A percentile compares a stretch with the other conserved stretches of the same genome.
phyloP scores from a whole-genome alignment of 176 grass and related monocot genomes.

The Saccharum officinarum region DNA sequence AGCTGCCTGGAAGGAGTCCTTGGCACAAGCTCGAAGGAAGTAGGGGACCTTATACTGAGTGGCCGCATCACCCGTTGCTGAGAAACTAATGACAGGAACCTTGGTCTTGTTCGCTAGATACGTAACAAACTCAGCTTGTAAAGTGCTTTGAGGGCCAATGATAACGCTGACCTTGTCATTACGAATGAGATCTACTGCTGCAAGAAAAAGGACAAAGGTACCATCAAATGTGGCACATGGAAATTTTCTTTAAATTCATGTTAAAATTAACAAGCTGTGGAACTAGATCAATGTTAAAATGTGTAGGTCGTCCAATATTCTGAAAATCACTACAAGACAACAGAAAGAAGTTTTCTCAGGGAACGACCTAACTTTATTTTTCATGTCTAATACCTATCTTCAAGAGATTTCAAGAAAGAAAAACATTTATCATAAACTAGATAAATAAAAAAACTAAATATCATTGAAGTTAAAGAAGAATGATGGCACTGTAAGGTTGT shows the following conservation, averaged over 20 bases:
- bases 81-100: constrained; percentile 51
- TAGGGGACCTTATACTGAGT: constrained; percentile 34
- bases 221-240: neutral
- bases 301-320: neutral
- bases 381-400: neutral
- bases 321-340: neutral
- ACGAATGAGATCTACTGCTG: constrained; percentile 53
- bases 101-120: constrained; percentile 41
- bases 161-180: constrained; percentile 40
- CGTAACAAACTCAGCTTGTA: constrained; percentile 49
- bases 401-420: neutral
- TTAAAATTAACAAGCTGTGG: neutral
- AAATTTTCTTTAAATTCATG: neutral
- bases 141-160: constrained; percentile 46
- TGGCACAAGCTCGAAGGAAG: constrained; percentile 50
- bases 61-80: constrained; percentile 11
- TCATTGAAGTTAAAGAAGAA: neutral
- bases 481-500: neutral
- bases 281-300: neutral
- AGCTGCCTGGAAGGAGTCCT: constrained; percentile 45
- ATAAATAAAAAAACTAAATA: neutral
- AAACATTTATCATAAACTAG: neutral
- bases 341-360: neutral
- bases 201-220: neutral
- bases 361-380: neutral